phyloP scores from a whole-genome alignment of 208 protist species.

The Trypanosoma avium region DNA sequence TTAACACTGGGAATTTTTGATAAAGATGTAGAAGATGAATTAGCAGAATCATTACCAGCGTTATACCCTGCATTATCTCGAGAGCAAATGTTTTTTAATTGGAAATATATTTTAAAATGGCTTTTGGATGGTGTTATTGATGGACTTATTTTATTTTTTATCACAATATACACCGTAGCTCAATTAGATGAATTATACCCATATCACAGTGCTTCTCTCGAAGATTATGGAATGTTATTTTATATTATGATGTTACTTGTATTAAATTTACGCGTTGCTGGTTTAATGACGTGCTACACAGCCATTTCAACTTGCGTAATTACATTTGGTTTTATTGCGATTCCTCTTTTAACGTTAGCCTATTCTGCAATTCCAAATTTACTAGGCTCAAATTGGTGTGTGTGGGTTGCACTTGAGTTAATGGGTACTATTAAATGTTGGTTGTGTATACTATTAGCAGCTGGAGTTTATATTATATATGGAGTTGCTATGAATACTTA shows the following conservation, averaged over 20 bases:
- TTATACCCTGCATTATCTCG: conserved; percentile 64
- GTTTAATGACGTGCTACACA: conserved; percentile 55
- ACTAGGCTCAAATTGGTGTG: conserved; percentile 58
- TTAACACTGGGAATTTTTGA: conserved; percentile 79
- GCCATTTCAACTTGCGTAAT: conserved; percentile 36
- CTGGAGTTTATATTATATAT: conserved; percentile 54
- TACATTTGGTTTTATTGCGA: conserved; percentile 28
- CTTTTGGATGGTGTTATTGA: conserved; percentile 55
- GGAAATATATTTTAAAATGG: conserved; percentile 65
- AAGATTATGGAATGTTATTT: conserved; percentile 68
- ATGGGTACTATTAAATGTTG: conserved; percentile 55
- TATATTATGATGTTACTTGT: conserved; percentile 75
- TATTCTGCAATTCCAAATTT: conserved; percentile 53
- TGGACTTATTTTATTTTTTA: conserved; percentile 55
- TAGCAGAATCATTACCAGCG: conserved; percentile 64
- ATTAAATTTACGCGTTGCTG: conserved; percentile 49
- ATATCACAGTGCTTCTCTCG: conserved; percentile 34
- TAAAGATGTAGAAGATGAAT: conserved; percentile 85
- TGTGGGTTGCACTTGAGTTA: conserved; percentile 46
- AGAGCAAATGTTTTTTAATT: conserved; percentile 77
- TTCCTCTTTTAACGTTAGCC: conserved; percentile 41
- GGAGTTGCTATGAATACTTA: conserved; percentile 60
- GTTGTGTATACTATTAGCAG: conserved; percentile 49
- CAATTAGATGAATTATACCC: conserved; percentile 53
- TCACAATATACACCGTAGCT: conserved; percentile 47